phyloP scores from a whole-genome alignment of 176 grass and related monocot genomes.

The Miscanthus lutarioriparius region DNA sequence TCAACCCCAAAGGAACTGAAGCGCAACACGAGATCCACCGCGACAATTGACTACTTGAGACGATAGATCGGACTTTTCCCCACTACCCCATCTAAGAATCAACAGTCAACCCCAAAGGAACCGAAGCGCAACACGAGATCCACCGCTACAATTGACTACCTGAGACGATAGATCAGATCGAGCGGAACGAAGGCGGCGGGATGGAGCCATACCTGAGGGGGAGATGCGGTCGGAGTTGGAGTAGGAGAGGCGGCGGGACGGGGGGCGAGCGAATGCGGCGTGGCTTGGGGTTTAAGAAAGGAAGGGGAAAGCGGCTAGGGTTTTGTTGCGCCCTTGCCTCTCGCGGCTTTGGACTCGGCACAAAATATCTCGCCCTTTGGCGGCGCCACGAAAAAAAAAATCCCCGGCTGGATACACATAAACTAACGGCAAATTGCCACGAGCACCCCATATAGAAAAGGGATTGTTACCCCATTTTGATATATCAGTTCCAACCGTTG shows the following conservation, averaged over 20 bases:
- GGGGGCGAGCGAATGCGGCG: neutral
- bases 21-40: slow-evolving; percentile 3
- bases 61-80: neutral
- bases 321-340: slow-evolving; percentile 24
- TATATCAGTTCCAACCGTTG: neutral
- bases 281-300: slow-evolving; percentile 42
- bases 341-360: neutral
- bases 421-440: neutral
- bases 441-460: neutral
- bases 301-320: slow-evolving; percentile 46
- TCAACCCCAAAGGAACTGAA: neutral
- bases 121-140: neutral
- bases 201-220: slow-evolving; percentile 17
- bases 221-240: neutral
- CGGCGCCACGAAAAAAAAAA: neutral
- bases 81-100: neutral
- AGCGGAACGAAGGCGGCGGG: neutral
- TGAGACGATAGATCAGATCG: neutral
- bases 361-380: slow-evolving; percentile 33
- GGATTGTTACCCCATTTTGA: neutral
- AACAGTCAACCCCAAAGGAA: neutral
- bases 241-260: neutral
- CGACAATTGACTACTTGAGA: neutral
- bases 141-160: neutral
- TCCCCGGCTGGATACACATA: too few species aligned